Conservation (phyloP, 495 filamentous ascomycete species). For the Neurospora sp. region DNA sequence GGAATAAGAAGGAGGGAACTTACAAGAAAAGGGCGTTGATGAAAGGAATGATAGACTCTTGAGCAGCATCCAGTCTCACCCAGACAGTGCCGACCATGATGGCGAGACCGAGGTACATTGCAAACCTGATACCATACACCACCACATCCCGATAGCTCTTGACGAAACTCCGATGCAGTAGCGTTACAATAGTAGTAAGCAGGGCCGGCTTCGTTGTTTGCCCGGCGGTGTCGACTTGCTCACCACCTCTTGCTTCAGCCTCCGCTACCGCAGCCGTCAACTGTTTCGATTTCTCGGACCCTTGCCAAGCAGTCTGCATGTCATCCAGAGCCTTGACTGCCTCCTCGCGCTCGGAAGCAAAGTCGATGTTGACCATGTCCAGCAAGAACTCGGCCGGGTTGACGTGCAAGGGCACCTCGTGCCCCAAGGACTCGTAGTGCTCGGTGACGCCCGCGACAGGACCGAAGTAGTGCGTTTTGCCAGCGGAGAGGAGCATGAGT, state of each 20-base stretch:
- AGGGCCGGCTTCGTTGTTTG: slow-evolving; percentile 13
- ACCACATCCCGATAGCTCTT: slow-evolving; percentile 75
- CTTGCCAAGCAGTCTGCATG: slow-evolving; percentile 35
- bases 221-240: background rate
- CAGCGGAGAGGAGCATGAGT: slow-evolving; percentile 59
- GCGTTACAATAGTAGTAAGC: slow-evolving; percentile 9
- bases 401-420: slow-evolving; percentile 50
- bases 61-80: slow-evolving; percentile 53
- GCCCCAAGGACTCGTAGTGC: slow-evolving; percentile 51
- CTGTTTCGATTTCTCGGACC: slow-evolving; percentile 8
- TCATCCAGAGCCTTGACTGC: slow-evolving; percentile 27
- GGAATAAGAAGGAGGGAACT: background rate
- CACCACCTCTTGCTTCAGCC: background rate
- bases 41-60: slow-evolving; percentile 63
- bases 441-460: slow-evolving; percentile 36
- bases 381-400: slow-evolving; percentile 75
- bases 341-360: slow-evolving; percentile 34
- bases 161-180: slow-evolving; percentile 65
- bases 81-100: slow-evolving; percentile 87
- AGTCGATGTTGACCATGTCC: slow-evolving; percentile 67
- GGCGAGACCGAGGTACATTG: slow-evolving; percentile 67
- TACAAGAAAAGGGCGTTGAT: slow-evolving; percentile 59
- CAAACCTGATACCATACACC: slow-evolving; percentile 69
- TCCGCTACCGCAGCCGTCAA: slow-evolving; percentile 10
- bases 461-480: slow-evolving; percentile 61